These are phyloP conservation scores for Pestalotiopsis sp. DNA, from an alignment of 2,329 filamentous ascomycete species.

Conservation along the genomic window DNA sequence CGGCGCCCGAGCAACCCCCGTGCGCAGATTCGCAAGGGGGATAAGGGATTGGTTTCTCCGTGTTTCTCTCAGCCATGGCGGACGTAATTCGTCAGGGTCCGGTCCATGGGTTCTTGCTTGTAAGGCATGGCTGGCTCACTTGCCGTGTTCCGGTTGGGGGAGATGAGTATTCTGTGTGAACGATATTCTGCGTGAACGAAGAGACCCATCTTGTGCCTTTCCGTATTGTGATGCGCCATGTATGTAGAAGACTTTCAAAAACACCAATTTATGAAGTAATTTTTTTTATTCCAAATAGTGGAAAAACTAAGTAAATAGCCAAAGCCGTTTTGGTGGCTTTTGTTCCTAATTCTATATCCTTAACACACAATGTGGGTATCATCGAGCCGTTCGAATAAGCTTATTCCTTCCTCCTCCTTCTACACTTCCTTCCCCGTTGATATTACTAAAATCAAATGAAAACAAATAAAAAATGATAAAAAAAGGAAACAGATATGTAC, in stretches of 20 bases:
- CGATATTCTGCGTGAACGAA: too few species aligned
- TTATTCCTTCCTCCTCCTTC: background rate
- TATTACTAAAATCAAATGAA: background rate
- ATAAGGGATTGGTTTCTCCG: background rate
- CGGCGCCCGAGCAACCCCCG: background rate
- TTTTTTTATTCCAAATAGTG: background rate
- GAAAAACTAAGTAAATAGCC: background rate
- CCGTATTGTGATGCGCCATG: too few species aligned
- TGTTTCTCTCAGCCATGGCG: too few species aligned
- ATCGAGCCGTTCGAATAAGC: background rate
- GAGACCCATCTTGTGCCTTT: too few species aligned
- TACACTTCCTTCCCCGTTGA: background rate
- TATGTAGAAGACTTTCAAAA: too few species aligned
- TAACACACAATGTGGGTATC: background rate
- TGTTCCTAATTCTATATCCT: background rate
- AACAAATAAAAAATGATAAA: background rate
- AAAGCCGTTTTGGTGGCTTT: background rate
- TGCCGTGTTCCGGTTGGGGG: too few species aligned
- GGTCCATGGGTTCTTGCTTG: too few species aligned
- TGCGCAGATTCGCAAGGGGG: background rate
- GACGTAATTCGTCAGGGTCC: too few species aligned
- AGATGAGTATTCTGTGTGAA: too few species aligned
- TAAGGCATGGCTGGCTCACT: too few species aligned
- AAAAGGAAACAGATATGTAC: slow-evolving; percentile 1
- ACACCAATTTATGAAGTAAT: background rate